Evolutionary conservation across 2,329 filamentous ascomycete species (phyloP).

Genomic region (Monilinia laxa): DNA sequence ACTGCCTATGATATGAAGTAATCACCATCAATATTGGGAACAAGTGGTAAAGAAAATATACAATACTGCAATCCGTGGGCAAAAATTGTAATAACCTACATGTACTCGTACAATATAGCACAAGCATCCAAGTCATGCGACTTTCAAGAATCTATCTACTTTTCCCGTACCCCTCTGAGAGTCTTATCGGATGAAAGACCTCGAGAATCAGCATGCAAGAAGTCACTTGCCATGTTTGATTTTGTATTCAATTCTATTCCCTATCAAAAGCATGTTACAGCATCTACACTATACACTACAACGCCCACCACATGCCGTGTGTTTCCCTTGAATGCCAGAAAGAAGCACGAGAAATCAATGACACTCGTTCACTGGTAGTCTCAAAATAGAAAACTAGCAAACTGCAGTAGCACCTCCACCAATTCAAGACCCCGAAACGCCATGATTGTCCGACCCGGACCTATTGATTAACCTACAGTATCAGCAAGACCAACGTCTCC

Average conservation of each 20-base stretch:
- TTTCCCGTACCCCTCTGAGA: neutral
- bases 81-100: neutral
- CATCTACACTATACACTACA: neutral
- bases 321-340: neutral
- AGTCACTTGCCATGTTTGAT: conserved; percentile 22
- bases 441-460: conserved; percentile 20
- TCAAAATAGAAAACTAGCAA: conserved; percentile 15
- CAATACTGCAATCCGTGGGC: neutral
- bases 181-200: conserved; percentile 19
- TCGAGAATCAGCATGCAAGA: conserved; percentile 20
- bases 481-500: conserved; percentile 23
- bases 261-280: conserved; percentile 11
- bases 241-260: conserved; percentile 1
- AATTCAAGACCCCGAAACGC: conserved; percentile 20
- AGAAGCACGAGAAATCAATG: conserved; percentile 8
- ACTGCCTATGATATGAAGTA: conserved; percentile 3
- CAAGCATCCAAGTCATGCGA: conserved; percentile 21
- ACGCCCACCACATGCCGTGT: conserved; percentile 2
- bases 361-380: neutral
- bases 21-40: neutral
- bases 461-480: conserved; percentile 1
- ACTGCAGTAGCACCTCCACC: conserved; percentile 7
- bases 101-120: conserved; percentile 3
- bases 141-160: conserved; percentile 2
- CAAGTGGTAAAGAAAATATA: neutral